Evolutionary conservation across 2,329 filamentous ascomycete genomes (phyloP).

Genomic region (Mycosphaerelloides madeirae): DNA sequence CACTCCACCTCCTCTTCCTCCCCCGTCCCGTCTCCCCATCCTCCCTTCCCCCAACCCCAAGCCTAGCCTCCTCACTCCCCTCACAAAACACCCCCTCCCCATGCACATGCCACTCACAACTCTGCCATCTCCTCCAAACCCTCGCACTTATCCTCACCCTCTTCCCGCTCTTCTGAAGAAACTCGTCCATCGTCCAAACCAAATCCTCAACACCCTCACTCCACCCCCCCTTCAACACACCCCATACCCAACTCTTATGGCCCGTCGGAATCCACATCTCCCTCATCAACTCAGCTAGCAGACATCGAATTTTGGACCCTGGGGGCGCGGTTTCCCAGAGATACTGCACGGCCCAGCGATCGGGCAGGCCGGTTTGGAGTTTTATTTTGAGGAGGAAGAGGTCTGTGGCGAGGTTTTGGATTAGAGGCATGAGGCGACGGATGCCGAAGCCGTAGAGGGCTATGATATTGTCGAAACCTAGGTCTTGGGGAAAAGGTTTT

Average conservation of each 20-base stretch:
- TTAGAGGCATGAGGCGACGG: slow-evolving; percentile 9
- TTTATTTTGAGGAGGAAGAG: slow-evolving; percentile 9
- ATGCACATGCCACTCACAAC: slow-evolving; percentile 13
- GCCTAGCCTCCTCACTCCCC: slow-evolving; percentile 3
- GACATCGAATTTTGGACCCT: slow-evolving; percentile 6
- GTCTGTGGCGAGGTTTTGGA: slow-evolving; percentile 15
- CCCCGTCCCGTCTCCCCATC: too few species aligned
- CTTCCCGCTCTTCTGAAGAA: not conserved
- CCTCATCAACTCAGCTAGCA: slow-evolving; percentile 12
- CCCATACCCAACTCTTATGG: slow-evolving; percentile 7
- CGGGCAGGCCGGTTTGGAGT: slow-evolving; percentile 7
- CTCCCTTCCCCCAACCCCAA: not conserved
- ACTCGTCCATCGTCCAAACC: slow-evolving; percentile 3
- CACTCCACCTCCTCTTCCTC: too few species aligned
- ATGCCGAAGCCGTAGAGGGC: slow-evolving; percentile 12
- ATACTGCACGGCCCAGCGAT: slow-evolving; percentile 9
- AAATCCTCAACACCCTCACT: slow-evolving; percentile 6
- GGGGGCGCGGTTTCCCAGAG: slow-evolving; percentile 10
- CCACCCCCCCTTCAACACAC: slow-evolving; percentile 5
- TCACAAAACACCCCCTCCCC: slow-evolving; percentile 4
- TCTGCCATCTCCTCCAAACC: slow-evolving; percentile 4
- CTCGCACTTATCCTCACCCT: slow-evolving; percentile 5
- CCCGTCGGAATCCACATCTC: slow-evolving; percentile 10
- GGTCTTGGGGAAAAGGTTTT: slow-evolving; percentile 4
- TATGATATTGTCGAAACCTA: slow-evolving; percentile 13